These are phyloP conservation scores for Phytophthora agathidicida DNA, from an alignment of 352 stramenopile genomes.

Conservation along the genomic window DNA sequence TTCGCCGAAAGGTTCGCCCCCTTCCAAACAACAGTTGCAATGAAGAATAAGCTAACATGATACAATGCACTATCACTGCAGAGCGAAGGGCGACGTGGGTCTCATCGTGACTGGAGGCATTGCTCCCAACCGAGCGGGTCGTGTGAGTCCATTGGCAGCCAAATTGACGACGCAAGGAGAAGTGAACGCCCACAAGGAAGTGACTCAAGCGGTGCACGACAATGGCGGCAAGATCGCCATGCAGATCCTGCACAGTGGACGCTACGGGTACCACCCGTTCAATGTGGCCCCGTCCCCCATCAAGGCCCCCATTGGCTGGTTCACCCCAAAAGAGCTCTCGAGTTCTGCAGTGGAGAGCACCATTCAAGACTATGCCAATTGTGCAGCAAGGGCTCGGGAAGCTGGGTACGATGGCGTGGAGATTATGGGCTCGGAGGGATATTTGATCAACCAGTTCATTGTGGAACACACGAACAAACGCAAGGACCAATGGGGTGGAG, in stretches of 20 bases:
- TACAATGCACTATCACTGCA: too few species aligned
- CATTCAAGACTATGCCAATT: constrained; percentile 94
- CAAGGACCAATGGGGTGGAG: constrained; percentile 94
- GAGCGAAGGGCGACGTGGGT: constrained; percentile 91
- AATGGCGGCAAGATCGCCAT: constrained; percentile 88
- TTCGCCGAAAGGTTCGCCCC: constrained; percentile 88
- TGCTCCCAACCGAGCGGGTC: constrained; percentile 93
- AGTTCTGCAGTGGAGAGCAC: constrained; percentile 86
- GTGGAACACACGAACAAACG: constrained; percentile 94
- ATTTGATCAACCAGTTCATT: constrained; percentile 99
- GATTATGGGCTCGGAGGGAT: constrained; percentile 98
- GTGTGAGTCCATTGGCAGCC: constrained; percentile 92
- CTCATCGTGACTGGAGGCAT: constrained; percentile 96
- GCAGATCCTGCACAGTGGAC: constrained; percentile 93
- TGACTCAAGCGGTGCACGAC: constrained; percentile 94
- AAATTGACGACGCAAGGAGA: constrained; percentile 94
- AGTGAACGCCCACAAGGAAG: constrained; percentile 90
- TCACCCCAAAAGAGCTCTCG: constrained; percentile 88
- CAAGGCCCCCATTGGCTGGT: constrained; percentile 95
- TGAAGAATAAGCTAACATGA: too few species aligned
- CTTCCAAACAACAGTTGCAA: too few species aligned
- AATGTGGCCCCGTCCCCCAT: constrained; percentile 92
- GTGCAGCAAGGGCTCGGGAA: constrained; percentile 79
- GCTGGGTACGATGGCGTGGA: constrained; percentile 98
- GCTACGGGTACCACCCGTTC: constrained; percentile 98